A percentile compares a stretch with the other conserved stretches of the same genome.
Evolutionary conservation across 805 yeast genomes (phyloP).

Genomic region (Saccharomycopsis sp.): DNA sequence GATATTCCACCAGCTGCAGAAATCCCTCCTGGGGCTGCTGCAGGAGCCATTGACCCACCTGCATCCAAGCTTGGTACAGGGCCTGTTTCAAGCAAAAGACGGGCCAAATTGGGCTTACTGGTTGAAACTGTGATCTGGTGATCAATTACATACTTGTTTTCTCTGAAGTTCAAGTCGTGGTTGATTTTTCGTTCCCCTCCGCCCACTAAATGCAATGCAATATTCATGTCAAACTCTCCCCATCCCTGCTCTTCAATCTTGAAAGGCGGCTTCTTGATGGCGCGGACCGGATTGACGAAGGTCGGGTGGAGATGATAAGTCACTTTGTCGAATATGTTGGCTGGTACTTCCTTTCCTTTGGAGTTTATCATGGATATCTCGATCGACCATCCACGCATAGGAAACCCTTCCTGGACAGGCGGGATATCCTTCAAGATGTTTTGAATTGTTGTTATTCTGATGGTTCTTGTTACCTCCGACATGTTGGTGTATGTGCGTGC

Average conservation of each 20-base stretch:
- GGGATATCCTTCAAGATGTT: slow-evolving; percentile 74
- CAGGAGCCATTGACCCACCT: slow-evolving; percentile 23
- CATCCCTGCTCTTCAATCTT: slow-evolving; percentile 89
- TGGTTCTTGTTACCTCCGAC: slow-evolving; percentile 63
- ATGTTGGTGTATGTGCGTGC: not conserved
- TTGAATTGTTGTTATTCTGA: slow-evolving; percentile 83
- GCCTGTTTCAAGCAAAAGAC: slow-evolving; percentile 74
- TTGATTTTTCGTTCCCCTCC: slow-evolving; percentile 82
- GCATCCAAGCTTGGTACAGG: slow-evolving; percentile 55
- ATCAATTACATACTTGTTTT: slow-evolving; percentile 70
- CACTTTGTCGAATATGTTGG: slow-evolving; percentile 82
- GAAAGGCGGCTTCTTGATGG: slow-evolving; percentile 78
- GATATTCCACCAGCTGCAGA: slow-evolving; percentile 20
- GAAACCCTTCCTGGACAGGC: slow-evolving; percentile 83
- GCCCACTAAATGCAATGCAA: slow-evolving; percentile 70
- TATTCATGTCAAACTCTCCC: slow-evolving; percentile 94
- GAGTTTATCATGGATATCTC: slow-evolving; percentile 69
- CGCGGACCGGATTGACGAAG: slow-evolving; percentile 80
- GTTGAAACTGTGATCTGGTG: slow-evolving; percentile 73
- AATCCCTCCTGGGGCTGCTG: slow-evolving; percentile 22
- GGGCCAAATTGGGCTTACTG: slow-evolving; percentile 63
- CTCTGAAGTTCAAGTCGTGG: slow-evolving; percentile 84
- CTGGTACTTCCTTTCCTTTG: slow-evolving; percentile 78
- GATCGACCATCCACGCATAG: slow-evolving; percentile 91
- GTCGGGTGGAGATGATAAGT: slow-evolving; percentile 94